Evolutionary conservation across 1,284 basidiomycete species (phyloP).

Genomic region (Ganoderma resinaceum): DNA sequence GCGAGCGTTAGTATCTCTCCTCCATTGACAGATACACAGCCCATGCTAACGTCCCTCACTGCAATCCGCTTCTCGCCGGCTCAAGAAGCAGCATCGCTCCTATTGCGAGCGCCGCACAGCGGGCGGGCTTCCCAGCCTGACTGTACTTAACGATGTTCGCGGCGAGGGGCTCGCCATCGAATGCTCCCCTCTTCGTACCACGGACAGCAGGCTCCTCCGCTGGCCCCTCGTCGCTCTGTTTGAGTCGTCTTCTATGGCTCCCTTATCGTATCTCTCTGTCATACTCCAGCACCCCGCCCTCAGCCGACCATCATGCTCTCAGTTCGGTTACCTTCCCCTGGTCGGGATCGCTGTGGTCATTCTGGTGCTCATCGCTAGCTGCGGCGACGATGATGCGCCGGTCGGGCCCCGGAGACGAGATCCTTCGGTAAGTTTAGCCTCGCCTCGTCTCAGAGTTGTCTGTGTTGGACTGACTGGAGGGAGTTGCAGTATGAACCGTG

Average conservation of each 20-base stretch:
- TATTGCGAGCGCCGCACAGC: background rate
- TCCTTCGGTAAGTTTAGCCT: background rate
- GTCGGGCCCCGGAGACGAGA: background rate
- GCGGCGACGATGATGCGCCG: background rate
- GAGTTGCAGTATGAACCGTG: background rate
- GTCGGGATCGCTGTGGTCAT: background rate
- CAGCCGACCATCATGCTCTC: background rate
- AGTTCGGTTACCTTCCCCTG: background rate
- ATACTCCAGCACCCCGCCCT: background rate
- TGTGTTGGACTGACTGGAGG: background rate
- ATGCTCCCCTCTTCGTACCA: background rate
- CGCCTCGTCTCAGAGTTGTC: background rate
- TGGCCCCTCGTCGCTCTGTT: background rate
- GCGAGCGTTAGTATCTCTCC: background rate
- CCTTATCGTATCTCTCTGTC: background rate
- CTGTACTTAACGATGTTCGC: background rate
- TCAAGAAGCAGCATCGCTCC: background rate
- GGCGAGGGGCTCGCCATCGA: background rate
- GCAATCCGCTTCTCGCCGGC: background rate
- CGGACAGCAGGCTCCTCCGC: background rate
- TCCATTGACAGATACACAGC: conserved; percentile 6
- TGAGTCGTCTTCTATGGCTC: conserved; percentile 5
- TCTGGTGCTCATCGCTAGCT: background rate
- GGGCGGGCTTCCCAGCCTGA: background rate
- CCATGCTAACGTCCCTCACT: background rate